Percentiles rank a stretch among this genome's conserved stretches.
Evolutionary conservation across 176 grass and related monocot genomes (phyloP).

Genomic region (Elymus sibiricus): DNA sequence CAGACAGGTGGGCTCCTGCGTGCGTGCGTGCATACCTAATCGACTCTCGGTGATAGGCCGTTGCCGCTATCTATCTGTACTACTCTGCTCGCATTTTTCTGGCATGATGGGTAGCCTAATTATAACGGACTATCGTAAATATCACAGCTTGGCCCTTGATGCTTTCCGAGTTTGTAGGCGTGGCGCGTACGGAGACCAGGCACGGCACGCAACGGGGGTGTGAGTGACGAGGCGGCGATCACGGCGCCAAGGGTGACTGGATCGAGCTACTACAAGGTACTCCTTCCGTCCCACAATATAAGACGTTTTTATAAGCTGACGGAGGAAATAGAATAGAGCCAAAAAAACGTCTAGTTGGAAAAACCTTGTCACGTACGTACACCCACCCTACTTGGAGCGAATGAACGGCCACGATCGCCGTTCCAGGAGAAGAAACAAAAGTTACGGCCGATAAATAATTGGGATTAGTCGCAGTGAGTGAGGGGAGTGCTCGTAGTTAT

Average conservation of each 20-base stretch:
- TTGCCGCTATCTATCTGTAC: constrained; percentile 12
- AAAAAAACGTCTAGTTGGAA: too few species aligned
- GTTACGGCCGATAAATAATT: too few species aligned
- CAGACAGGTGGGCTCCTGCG: background rate
- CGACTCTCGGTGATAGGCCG: background rate
- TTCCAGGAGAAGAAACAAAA: background rate
- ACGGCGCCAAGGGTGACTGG: too few species aligned
- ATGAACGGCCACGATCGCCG: background rate
- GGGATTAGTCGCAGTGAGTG: background rate
- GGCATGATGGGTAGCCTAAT: background rate
- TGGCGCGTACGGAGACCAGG: background rate
- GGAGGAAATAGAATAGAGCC: too few species aligned
- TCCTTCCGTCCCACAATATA: too few species aligned
- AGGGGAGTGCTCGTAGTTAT: background rate
- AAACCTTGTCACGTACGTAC: too few species aligned
- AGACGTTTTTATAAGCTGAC: too few species aligned
- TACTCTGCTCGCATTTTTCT: background rate
- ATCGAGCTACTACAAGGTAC: too few species aligned
- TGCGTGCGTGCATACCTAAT: background rate
- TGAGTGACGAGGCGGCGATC: too few species aligned
- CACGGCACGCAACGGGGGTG: background rate
- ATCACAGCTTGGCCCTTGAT: background rate
- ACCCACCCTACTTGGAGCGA: too few species aligned
- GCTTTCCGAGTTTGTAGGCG: background rate
- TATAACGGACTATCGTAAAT: background rate